Conservation (phyloP, 2,329 filamentous ascomycete genomes). For the Rosellinia necatrix region DNA sequence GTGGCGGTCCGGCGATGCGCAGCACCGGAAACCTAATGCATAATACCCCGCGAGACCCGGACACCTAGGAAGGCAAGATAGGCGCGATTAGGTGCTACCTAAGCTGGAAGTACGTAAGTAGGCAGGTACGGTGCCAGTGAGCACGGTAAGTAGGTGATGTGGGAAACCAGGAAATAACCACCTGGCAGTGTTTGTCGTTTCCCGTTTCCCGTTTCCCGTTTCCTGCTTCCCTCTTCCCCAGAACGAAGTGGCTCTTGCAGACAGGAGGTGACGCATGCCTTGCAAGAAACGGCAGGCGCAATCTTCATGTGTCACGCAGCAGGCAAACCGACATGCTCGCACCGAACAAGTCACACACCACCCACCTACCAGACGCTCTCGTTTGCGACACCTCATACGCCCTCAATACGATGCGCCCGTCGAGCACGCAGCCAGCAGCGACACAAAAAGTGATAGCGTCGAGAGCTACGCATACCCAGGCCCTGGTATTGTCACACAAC, state of each 20-base stretch:
- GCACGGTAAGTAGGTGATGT: background rate
- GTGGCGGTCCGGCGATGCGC: background rate
- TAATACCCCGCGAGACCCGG: too few species aligned
- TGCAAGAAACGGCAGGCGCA: too few species aligned
- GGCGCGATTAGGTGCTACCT: background rate
- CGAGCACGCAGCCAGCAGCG: background rate
- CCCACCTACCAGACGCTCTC: background rate
- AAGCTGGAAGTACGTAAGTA: too few species aligned
- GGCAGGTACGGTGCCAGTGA: too few species aligned
- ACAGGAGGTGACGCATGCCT: background rate
- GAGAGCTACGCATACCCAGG: background rate
- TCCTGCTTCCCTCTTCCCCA: too few species aligned
- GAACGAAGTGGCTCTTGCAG: too few species aligned
- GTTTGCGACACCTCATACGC: background rate
- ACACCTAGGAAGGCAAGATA: too few species aligned
- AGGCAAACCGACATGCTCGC: slow-evolving; percentile 17
- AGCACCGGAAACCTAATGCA: background rate
- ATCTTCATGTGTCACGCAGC: slow-evolving; percentile 10
- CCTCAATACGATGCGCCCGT: background rate
- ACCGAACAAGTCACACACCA: slow-evolving; percentile 13
- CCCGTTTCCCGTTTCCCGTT: too few species aligned
- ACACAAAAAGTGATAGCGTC: too few species aligned
- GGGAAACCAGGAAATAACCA: background rate
- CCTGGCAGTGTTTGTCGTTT: background rate
- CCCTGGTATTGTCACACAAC: too few species aligned